Base-by-base conservation (phyloP, 1,139 yeast species). In the Suhomyces yuchorum region DNA sequence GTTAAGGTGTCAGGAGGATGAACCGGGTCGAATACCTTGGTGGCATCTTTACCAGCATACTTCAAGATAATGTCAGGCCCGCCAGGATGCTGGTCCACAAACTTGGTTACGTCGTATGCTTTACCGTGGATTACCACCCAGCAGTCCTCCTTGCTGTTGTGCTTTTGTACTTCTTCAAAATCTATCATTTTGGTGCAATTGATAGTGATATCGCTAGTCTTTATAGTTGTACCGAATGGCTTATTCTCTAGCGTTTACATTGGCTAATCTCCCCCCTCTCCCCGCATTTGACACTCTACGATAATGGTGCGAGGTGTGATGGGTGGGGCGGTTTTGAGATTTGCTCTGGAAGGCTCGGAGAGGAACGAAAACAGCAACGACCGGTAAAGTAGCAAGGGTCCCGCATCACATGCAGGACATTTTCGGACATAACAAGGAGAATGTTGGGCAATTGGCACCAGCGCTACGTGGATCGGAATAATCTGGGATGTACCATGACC, bases 1-100 rank as follows among this genome's bases (percentile, higher is more conserved):
- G 59, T 81, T 42, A 91, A 71, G 8, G 91, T 86, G 57, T 87
- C 93, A 14, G 85, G 80, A 0, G 96, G 96, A 66, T 92, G 99
- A 49, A 92, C 78, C 8, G 96, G 96, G 51, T 78, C 82, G 60
- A 80, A 80, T 11, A 77, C 82, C 56, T 77, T 78, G 32, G 85
- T 78, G n/a, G 84, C 84, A 56, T 80, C 84, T 49, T 75, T 70
- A 1, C 85, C 85, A 8, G 84, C 84, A 54, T 76, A 77, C 56
- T 77, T 76, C 52, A 80, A 60, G 40, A 80, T 77, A 39, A 80
- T 76, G 8, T 70, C 79, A 1, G 73, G 60, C 2, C 85, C 85
- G 12, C 84, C 84, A 0, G 84, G 84, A 52, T 79, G 84, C 46
- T 78, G 74, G 34, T 65, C 65, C 18, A 80, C 56, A 55, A 80